These are phyloP conservation scores for Trichoderma atrobrunneum DNA, from an alignment of 2,329 filamentous ascomycete genomes.

Conservation along the genomic window DNA sequence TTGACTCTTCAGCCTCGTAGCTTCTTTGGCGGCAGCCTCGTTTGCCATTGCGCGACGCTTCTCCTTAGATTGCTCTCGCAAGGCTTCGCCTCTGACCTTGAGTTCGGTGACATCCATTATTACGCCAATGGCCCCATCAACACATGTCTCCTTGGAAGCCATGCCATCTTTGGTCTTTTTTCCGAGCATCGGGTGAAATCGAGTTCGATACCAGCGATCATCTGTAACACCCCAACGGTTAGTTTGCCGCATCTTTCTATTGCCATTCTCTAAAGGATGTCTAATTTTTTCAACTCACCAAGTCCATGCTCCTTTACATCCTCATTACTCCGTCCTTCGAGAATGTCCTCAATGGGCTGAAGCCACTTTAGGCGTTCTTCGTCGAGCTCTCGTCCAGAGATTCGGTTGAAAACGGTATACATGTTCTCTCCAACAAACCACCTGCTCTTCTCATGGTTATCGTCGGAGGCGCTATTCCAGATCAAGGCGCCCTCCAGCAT, in stretches of 20 bases:
- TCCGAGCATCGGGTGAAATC: slow-evolving; percentile 64
- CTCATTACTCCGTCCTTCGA: slow-evolving; percentile 58
- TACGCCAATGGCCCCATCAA: slow-evolving; percentile 75
- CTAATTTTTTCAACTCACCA: slow-evolving; percentile 33
- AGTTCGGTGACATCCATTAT: slow-evolving; percentile 77
- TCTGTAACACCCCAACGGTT: slow-evolving; percentile 34
- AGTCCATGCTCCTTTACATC: slow-evolving; percentile 64
- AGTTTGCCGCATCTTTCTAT: neutral
- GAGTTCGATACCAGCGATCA: slow-evolving; percentile 67
- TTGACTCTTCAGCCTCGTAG: slow-evolving; percentile 74
- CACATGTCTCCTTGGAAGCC: slow-evolving; percentile 43
- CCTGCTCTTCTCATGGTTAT: slow-evolving; percentile 39
- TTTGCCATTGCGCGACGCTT: slow-evolving; percentile 70
- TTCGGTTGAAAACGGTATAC: slow-evolving; percentile 59
- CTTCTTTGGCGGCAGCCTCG: slow-evolving; percentile 75
- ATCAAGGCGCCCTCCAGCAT: slow-evolving; percentile 68
- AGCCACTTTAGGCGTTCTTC: slow-evolving; percentile 50
- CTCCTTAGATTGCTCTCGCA: slow-evolving; percentile 63
- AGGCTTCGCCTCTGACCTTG: slow-evolving; percentile 60
- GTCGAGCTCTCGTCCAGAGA: slow-evolving; percentile 43
- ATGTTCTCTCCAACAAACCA: slow-evolving; percentile 61
- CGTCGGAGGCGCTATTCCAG: slow-evolving; percentile 46
- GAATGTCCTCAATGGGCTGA: slow-evolving; percentile 60
- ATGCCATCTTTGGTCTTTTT: slow-evolving; percentile 53
- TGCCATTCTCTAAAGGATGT: neutral